Evolutionary conservation across 805 yeast species (phyloP).

Genomic region (Wickerhamiella occidentalis): DNA sequence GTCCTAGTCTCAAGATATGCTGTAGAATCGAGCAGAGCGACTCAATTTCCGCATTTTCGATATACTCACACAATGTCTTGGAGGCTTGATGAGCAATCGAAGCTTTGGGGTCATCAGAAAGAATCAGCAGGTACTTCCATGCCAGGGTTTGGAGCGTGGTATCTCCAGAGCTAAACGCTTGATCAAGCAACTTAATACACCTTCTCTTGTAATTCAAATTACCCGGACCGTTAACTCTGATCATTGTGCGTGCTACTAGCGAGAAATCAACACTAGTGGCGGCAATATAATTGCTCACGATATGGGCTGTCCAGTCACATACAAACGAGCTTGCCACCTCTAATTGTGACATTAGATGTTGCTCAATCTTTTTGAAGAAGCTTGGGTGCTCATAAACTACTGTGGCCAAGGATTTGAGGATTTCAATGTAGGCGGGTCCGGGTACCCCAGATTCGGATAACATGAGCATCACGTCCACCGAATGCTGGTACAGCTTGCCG

Average conservation of each 20-base stretch:
- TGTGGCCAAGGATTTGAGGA: conserved; percentile 10
- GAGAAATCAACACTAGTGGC: not conserved
- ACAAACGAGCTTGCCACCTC: conserved; percentile 3
- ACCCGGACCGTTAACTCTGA: conserved; percentile 9
- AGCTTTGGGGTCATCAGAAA: conserved; percentile 8
- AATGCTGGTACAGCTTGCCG: conserved; percentile 9
- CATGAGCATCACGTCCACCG: conserved; percentile 11
- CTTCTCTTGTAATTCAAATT: conserved; percentile 11
- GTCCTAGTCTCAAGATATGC: not conserved
- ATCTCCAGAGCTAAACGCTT: not conserved
- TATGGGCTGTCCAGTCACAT: conserved; percentile 13
- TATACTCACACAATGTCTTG: not conserved
- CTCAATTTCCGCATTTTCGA: not conserved
- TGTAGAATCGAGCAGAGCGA: not conserved
- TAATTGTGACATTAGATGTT: conserved; percentile 3
- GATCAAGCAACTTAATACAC: conserved; percentile 5
- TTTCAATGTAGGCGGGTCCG: conserved; percentile 11
- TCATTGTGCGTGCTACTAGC: not conserved
- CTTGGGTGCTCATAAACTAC: conserved; percentile 9
- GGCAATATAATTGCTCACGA: conserved; percentile 2
- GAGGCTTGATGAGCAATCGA: conserved; percentile 5
- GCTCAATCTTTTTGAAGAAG: conserved; percentile 8
- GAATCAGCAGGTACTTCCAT: conserved; percentile 11
- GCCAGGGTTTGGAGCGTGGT: not conserved
- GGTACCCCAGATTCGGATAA: conserved; percentile 8